A percentile compares a stretch with the other conserved stretches of the same genome.
These are phyloP conservation scores for Corymbia calophylla DNA, from an alignment of 441 rosid species.

Conservation along the genomic window DNA sequence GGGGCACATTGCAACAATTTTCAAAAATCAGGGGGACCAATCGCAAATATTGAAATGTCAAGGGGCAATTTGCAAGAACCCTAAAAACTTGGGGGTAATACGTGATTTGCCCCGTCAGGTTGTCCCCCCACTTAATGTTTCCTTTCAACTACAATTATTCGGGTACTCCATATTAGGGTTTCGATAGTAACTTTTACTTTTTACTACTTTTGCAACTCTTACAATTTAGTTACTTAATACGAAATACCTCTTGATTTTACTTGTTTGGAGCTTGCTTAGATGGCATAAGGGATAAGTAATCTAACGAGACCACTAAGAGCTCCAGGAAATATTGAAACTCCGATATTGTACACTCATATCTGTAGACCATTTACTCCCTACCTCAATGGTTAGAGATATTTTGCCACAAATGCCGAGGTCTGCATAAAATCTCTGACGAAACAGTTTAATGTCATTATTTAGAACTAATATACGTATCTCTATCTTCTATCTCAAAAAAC, in stretches of 20 bases:
- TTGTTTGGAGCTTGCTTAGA: background rate
- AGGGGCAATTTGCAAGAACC: background rate
- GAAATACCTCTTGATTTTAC: background rate
- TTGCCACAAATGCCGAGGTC: background rate
- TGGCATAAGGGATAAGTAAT: background rate
- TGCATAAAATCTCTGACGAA: too few relatives aligned
- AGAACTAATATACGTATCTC: background rate
- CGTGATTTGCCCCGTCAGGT: background rate
- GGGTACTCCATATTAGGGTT: background rate
- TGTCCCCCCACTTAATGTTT: background rate
- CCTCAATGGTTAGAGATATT: background rate
- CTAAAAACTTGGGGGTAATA: background rate
- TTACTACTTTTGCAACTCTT: background rate
- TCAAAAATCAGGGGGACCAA: background rate
- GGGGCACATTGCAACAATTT: background rate
- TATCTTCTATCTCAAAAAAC: background rate
- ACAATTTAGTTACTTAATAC: background rate
- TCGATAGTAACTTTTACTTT: background rate
- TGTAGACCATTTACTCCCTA: background rate
- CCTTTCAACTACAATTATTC: background rate
- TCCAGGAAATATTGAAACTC: background rate
- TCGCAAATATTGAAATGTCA: background rate
- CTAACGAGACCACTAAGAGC: background rate
- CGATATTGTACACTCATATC: background rate
- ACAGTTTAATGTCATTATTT: too few relatives aligned